These are phyloP conservation scores for Trypethelium eluteriae DNA, from an alignment of 495 filamentous ascomycete genomes.

Conservation along the genomic window DNA sequence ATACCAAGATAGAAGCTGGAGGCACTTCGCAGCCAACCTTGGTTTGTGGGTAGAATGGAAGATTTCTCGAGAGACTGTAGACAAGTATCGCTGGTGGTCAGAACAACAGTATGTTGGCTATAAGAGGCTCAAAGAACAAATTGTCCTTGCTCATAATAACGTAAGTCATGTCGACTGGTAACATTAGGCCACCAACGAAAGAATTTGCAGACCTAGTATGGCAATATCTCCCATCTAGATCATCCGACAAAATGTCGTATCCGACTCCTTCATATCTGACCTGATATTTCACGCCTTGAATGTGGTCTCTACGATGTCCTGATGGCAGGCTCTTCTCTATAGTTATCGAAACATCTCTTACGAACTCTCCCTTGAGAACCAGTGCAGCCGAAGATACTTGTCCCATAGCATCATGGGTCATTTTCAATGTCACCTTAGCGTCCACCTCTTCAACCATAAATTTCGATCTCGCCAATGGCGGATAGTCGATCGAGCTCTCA, in stretches of 20 bases:
- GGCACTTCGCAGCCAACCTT: conserved; percentile 51
- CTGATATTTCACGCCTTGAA: background rate
- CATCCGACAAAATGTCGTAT: background rate
- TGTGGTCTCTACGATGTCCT: background rate
- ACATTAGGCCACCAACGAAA: conserved; percentile 12
- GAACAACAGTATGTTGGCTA: conserved; percentile 60
- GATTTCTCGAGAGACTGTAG: conserved; percentile 65
- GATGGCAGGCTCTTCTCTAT: background rate
- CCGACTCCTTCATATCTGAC: background rate
- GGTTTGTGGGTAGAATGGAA: conserved; percentile 78
- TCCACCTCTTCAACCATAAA: background rate
- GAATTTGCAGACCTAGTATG: conserved; percentile 77
- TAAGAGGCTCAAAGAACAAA: conserved; percentile 56
- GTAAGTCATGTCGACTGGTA: conserved; percentile 43
- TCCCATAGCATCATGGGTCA: background rate
- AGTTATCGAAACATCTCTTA: background rate
- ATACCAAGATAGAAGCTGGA: conserved; percentile 29
- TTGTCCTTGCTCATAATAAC: conserved; percentile 97
- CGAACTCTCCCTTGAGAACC: background rate
- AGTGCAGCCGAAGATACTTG: background rate
- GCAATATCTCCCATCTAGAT: conserved; percentile 55
- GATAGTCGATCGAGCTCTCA: background rate
- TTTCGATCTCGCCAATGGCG: background rate
- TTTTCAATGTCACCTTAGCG: background rate
- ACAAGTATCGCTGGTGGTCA: conserved; percentile 70